Evolutionary conservation across 176 grass and related monocot species (phyloP).

Genomic region (Tuctoria greenei): DNA sequence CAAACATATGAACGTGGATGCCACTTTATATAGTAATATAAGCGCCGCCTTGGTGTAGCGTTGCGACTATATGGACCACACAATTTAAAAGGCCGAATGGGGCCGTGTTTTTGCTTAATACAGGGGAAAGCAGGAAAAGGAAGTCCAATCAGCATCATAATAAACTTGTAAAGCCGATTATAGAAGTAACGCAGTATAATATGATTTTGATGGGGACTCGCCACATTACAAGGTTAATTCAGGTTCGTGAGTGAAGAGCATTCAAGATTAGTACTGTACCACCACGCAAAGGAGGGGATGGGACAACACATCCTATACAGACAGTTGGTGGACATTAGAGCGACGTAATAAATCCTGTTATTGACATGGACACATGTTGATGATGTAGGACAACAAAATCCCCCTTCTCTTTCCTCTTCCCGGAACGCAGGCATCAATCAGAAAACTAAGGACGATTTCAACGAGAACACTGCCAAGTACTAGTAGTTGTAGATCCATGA

Average conservation of each 20-base stretch:
- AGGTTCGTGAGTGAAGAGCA: neutral
- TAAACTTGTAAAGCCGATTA: conserved; percentile 28
- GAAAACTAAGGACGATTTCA: conserved; percentile 16
- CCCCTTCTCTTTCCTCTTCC: neutral
- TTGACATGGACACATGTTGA: conserved; percentile 37
- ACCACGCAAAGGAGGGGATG: too few relatives aligned
- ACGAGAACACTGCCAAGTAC: neutral
- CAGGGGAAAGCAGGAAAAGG: conserved; percentile 27
- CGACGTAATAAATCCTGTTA: conserved; percentile 39
- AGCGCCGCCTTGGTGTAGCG: neutral
- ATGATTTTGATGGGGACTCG: neutral
- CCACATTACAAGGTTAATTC: neutral
- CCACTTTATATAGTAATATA: neutral
- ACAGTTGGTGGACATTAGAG: neutral
- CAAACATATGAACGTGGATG: neutral
- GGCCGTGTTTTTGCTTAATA: conserved; percentile 31
- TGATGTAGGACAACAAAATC: neutral
- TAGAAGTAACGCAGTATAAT: neutral
- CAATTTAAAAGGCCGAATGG: conserved; percentile 15
- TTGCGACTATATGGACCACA: neutral
- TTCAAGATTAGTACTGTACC: conserved; percentile 13
- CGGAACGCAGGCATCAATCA: neutral
- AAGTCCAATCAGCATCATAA: neutral
- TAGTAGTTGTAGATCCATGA: conserved; percentile 32
- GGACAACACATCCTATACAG: conserved; percentile 5